A percentile compares a stretch with the other conserved stretches of the same genome.
phyloP scores from a whole-genome alignment of 192 early-diverging fungal genomes.

The Paraglomus occultum region DNA sequence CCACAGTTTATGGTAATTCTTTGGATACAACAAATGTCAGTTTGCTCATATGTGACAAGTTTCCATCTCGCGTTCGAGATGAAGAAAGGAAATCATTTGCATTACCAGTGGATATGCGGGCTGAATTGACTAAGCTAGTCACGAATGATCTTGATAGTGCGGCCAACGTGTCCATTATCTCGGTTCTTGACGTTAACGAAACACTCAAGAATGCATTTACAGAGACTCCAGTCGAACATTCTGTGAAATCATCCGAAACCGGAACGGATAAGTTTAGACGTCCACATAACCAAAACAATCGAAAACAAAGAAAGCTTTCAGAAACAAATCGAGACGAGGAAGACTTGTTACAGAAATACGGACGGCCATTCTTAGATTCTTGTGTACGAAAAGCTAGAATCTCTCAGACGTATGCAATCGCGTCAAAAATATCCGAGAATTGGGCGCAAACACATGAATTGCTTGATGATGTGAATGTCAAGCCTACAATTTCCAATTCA shows the following conservation, averaged over 20 bases:
- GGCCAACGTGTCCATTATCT: not conserved
- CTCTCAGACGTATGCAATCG: slow-evolving; percentile 53
- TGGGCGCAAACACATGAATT: slow-evolving; percentile 51
- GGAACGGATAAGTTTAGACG: too few relatives aligned
- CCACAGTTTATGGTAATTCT: slow-evolving; percentile 9
- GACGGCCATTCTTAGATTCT: slow-evolving; percentile 50
- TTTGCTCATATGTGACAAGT: too few relatives aligned
- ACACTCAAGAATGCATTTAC: slow-evolving; percentile 9
- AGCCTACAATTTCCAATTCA: slow-evolving; percentile 42
- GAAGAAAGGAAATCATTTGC: slow-evolving; percentile 12
- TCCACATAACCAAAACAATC: too few relatives aligned
- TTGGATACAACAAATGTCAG: not conserved
- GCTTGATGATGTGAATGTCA: slow-evolving; percentile 32
- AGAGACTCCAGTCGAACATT: not conserved
- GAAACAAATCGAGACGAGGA: slow-evolving; percentile 30
- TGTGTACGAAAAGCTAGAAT: slow-evolving; percentile 47
- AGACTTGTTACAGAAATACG: slow-evolving; percentile 53
- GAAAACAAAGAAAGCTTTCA: too few relatives aligned
- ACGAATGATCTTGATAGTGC: not conserved
- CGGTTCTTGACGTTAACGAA: slow-evolving; percentile 10
- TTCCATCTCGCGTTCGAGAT: not conserved
- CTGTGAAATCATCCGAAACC: too few relatives aligned
- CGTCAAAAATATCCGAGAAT: slow-evolving; percentile 52
- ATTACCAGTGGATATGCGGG: too few relatives aligned
- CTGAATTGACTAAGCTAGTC: not conserved